phyloP scores from a whole-genome alignment of 371 early-diverging fungal genomes.

The Nematocida sp. region DNA sequence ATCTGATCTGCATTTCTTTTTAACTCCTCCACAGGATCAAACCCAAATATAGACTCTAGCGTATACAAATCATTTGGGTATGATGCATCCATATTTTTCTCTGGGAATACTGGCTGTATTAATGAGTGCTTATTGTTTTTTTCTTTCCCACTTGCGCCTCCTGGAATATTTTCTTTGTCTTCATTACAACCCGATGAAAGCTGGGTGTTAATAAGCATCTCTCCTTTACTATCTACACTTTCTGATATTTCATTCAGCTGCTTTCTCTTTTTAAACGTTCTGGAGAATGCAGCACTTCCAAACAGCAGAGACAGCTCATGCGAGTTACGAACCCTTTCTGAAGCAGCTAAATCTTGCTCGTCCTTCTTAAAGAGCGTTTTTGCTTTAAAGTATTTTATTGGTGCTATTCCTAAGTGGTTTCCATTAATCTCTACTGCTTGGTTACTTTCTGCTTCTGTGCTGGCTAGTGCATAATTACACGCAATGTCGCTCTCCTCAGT shows the following conservation, averaged over 20 bases:
- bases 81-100: constrained; percentile 16
- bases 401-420: not conserved
- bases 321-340: not conserved
- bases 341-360: not conserved
- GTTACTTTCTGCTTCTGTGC: not conserved
- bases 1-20: not conserved
- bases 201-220: not conserved
- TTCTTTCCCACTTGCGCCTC: not conserved
- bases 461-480: constrained; percentile 35
- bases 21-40: not conserved
- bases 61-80: constrained; percentile 27
- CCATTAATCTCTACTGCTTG: constrained; percentile 5
- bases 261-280: constrained; percentile 22
- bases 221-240: not conserved
- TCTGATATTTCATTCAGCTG: not conserved
- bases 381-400: constrained; percentile 23
- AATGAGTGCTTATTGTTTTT: not conserved
- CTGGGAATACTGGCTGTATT: constrained; percentile 22
- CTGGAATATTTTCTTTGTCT: not conserved
- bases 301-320: constrained; percentile 16
- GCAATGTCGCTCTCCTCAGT: constrained; percentile 1
- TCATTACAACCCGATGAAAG: not conserved
- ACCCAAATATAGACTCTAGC: constrained; percentile 2
- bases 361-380: constrained; percentile 21
- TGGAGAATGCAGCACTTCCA: constrained; percentile 28